phyloP scores from a whole-genome alignment of 805 yeast species.

The Komagataella ulmi region DNA sequence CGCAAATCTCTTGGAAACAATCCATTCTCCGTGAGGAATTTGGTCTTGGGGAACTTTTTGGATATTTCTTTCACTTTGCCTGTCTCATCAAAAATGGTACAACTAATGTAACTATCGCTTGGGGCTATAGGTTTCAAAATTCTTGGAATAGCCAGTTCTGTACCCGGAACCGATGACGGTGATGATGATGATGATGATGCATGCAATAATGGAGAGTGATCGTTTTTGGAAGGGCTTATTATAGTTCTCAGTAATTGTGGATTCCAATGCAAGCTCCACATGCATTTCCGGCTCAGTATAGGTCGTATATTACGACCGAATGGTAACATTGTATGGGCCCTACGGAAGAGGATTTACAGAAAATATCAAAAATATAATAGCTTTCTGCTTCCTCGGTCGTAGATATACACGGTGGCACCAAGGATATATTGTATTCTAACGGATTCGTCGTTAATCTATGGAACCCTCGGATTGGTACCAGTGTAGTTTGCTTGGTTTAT shows the following conservation, averaged over 20 bases:
- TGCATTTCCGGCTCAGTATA: background rate
- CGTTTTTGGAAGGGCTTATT: background rate
- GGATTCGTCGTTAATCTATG: background rate
- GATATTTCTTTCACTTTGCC: conserved; percentile 66
- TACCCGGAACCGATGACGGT: background rate
- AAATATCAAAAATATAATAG: background rate
- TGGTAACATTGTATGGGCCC: background rate
- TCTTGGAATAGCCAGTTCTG: conserved; percentile 6
- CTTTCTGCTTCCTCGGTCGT: background rate
- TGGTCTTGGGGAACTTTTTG: conserved; percentile 59
- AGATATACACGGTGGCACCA: background rate
- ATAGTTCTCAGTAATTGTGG: background rate
- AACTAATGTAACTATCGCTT: conserved; percentile 44
- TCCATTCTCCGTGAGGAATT: conserved; percentile 55
- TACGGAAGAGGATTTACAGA: background rate
- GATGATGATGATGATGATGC: background rate
- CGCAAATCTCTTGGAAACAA: conserved; percentile 80
- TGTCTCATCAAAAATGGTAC: conserved; percentile 63
- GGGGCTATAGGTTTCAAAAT: conserved; percentile 30
- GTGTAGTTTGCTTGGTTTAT: background rate
- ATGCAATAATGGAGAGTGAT: background rate
- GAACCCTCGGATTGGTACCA: background rate
- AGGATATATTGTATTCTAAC: background rate
- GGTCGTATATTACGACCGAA: background rate
- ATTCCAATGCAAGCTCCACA: background rate